A percentile compares a stretch with the other conserved stretches of the same genome.
Conservation (phyloP, 2,329 filamentous ascomycete genomes). For the Gaeumannomyces sp. region DNA sequence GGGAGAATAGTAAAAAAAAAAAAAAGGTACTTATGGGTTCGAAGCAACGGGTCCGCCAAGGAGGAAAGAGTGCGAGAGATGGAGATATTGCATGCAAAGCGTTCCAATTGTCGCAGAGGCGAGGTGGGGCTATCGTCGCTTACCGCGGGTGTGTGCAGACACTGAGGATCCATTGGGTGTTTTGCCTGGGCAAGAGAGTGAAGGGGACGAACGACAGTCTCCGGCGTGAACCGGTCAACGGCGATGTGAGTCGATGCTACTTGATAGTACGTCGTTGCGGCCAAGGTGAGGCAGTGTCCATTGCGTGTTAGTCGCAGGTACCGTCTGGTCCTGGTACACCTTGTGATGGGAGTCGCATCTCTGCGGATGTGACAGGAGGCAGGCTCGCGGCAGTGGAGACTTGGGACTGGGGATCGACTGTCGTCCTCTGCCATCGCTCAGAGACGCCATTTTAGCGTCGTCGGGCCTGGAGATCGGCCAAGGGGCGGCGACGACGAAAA, state of each 20-base stretch:
- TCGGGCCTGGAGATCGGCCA: neutral
- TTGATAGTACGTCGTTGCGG: neutral
- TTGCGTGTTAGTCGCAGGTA: neutral
- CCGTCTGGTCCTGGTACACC: neutral
- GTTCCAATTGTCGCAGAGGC: neutral
- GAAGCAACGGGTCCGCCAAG: neutral
- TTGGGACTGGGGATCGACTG: neutral
- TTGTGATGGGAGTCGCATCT: too few species aligned
- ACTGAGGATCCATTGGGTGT: neutral
- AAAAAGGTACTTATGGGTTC: neutral
- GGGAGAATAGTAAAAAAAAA: neutral
- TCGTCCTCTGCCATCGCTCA: neutral
- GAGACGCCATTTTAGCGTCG: neutral
- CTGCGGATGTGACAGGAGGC: neutral
- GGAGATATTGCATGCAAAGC: neutral
- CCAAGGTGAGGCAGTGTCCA: neutral
- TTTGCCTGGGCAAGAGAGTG: neutral
- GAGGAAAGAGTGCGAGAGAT: neutral
- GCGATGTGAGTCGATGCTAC: neutral
- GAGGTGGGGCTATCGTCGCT: neutral
- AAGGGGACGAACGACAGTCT: neutral
- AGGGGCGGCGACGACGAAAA: neutral
- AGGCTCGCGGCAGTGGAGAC: neutral
- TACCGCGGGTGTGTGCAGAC: neutral
- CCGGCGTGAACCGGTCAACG: too few species aligned